Conservation (phyloP, 2,329 filamentous ascomycete species). For the Aphanocladium album region DNA sequence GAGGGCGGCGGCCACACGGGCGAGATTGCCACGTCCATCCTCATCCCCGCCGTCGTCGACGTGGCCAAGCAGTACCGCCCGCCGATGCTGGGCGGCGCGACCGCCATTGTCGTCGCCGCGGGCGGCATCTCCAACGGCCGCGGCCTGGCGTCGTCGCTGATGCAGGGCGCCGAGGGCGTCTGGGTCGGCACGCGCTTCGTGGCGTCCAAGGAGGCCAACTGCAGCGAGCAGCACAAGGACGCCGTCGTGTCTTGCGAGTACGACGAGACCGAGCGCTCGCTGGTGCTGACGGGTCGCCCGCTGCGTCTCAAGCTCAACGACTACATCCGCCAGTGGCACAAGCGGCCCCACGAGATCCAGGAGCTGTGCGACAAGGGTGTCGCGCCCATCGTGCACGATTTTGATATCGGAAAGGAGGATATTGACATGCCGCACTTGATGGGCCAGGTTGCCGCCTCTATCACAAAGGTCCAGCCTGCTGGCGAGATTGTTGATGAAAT, state of each 20-base stretch:
- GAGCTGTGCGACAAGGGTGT: conserved; percentile 70
- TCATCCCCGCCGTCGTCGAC: conserved; percentile 84
- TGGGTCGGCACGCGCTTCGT: conserved; percentile 96
- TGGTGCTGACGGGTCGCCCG: conserved; percentile 78
- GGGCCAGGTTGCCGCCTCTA: conserved; percentile 84
- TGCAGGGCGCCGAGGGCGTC: conserved; percentile 82
- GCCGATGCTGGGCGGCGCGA: conserved; percentile 59
- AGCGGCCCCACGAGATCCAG: conserved; percentile 66
- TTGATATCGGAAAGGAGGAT: conserved; percentile 79
- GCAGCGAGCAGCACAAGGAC: conserved; percentile 76
- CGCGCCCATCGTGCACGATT: conserved; percentile 75
- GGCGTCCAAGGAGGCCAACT: conserved; percentile 73
- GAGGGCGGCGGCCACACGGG: conserved; percentile 94
- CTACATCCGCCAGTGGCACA: conserved; percentile 79
- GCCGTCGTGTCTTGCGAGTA: conserved; percentile 75
- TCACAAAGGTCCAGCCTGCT: conserved; percentile 74
- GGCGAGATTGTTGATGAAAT: conserved; percentile 84
- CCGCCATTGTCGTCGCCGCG: conserved; percentile 79
- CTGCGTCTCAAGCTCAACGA: conserved; percentile 76
- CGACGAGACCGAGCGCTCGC: conserved; percentile 73
- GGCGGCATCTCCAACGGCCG: conserved; percentile 83
- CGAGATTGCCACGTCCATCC: conserved; percentile 76
- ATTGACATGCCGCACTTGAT: conserved; percentile 85
- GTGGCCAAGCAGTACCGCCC: conserved; percentile 69
- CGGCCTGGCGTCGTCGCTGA: conserved; percentile 72